Evolutionary conservation across 1,139 yeast species (phyloP), one percentile per base, ranked within the genome.

Genomic region (Blastobotrys buckinghamii): DNA sequence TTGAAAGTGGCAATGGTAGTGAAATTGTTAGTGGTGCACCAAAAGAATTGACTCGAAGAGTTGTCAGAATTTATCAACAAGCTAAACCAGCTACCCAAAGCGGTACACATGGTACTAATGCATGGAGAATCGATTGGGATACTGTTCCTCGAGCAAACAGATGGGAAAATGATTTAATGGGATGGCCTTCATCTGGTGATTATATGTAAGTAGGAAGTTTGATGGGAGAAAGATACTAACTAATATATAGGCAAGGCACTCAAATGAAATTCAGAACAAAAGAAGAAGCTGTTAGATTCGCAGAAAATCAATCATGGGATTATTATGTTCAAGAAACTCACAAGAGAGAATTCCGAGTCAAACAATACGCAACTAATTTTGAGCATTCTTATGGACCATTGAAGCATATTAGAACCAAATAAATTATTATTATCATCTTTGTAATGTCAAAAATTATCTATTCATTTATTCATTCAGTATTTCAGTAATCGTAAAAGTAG

Each of bases 161-260:
- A 64, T 87, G 95, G 95, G 95, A 86, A 65, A 86, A 87, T 67
- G 94, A 86, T 62, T 73, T 86, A 62, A 87, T 86, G 70, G 96
- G 96, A 16, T 87, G 85, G 73, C 90, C 86, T 60, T 78, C 87
- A 34, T 74, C 86, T 41, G 80, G 86, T 30, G 96, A 87, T 67
- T 82, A 80, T 68, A 83, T 87, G 94, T 63, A 53, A 45, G 64
- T 57, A 12, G 24, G 7, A 5, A 5, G 7, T 22, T 5, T 22
- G 4, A 22, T 22, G 7, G 24, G 7, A 5, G 7, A 22, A 22
- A 22, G 7, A 15, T 26, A 26, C 22, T n/a, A 20, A 20, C 40
- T 5, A 56, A 35, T 15, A 44, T 33, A 45, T 48, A 51, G 57
- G 57, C 95, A 86, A 71, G 89, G 85, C 26, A 82, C 92, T n/a